Conservation (phyloP, 139 green algal genomes). For the Closterium sp. region DNA sequence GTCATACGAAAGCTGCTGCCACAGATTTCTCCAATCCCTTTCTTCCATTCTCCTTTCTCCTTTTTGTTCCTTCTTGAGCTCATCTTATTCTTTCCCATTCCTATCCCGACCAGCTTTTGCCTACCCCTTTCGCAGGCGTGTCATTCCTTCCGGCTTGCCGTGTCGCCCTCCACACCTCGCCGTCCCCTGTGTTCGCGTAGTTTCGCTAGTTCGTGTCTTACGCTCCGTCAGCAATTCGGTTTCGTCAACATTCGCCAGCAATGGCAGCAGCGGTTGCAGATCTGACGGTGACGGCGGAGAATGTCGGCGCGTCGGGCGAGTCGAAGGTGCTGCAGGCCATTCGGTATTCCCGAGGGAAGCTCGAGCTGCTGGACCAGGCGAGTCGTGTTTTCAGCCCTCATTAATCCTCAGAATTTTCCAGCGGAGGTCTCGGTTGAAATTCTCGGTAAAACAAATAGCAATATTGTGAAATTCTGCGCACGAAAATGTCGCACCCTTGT, state of each 20-base stretch:
- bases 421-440: too few species aligned
- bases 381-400: neutral
- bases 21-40: too few species aligned
- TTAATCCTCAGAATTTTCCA: too few species aligned
- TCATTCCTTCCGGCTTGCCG: neutral
- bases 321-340: constrained; percentile 70
- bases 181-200: neutral
- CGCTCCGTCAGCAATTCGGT: too few species aligned
- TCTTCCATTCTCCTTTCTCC: too few species aligned
- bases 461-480: neutral
- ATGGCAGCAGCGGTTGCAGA: neutral
- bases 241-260: neutral
- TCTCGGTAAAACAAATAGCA: neutral
- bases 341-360: constrained; percentile 65
- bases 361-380: constrained; percentile 87
- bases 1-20: neutral
- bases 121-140: neutral
- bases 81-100: too few species aligned
- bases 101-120: too few species aligned
- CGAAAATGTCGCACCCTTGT: too few species aligned
- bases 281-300: neutral
- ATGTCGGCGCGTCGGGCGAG: neutral
- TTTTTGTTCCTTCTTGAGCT: too few species aligned
- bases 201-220: neutral
- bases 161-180: neutral